Conservation (phyloP, 441 rosid genomes). For the Populus hybrid region DNA sequence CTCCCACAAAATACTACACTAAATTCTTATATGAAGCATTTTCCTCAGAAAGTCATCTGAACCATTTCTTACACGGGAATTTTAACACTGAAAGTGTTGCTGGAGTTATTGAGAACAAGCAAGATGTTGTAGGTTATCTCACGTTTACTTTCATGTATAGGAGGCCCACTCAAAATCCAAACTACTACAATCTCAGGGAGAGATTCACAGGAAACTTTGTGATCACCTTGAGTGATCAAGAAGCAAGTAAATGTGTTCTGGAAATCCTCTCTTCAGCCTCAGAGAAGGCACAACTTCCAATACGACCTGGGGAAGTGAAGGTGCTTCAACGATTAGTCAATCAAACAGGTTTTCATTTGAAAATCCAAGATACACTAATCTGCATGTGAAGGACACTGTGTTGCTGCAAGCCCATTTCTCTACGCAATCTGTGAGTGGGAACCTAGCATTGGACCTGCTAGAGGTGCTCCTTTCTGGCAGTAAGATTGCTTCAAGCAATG, state of each 20-base stretch:
- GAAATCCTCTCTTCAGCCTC: constrained; percentile 90
- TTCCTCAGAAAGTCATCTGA: constrained; percentile 87
- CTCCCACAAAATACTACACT: constrained; percentile 86
- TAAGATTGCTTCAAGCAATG: constrained; percentile 79
- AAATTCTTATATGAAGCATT: constrained; percentile 86
- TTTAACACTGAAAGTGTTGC: constrained; percentile 83
- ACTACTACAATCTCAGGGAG: constrained; percentile 86
- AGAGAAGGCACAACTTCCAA: constrained; percentile 73
- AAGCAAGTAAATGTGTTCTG: constrained; percentile 78
- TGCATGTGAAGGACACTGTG: constrained; percentile 86
- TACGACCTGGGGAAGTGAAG: constrained; percentile 88
- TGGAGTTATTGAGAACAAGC: constrained; percentile 81
- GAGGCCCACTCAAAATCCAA: constrained; percentile 89
- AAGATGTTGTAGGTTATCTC: constrained; percentile 71
- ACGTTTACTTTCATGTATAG: constrained; percentile 82
- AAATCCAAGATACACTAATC: constrained; percentile 69
- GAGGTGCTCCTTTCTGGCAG: constrained; percentile 77
- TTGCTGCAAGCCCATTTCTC: constrained; percentile 94
- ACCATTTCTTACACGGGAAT: constrained; percentile 83
- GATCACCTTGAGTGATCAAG: constrained; percentile 89
- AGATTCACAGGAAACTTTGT: constrained; percentile 85
- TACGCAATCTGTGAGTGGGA: constrained; percentile 67
- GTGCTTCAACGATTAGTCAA: constrained; percentile 62
- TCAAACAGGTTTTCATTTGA: constrained; percentile 91
- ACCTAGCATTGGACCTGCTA: constrained; percentile 67